Evolutionary conservation across 768 basidiomycete species (phyloP), one percentile per base, ranked within the genome.

Genomic region (Rhizopogon rudus): DNA sequence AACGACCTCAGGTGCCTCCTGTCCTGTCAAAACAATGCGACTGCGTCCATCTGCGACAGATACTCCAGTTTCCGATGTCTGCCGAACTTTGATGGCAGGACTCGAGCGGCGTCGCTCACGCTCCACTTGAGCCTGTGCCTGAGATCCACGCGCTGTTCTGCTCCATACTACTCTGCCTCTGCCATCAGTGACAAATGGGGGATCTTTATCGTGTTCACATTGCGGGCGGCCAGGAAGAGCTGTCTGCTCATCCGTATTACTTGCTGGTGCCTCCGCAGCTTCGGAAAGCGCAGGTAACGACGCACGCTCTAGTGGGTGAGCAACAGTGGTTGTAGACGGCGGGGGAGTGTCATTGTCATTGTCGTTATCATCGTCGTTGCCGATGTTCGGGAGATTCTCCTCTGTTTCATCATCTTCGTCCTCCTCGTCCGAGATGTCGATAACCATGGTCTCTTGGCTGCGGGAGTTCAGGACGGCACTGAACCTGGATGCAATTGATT

Each of bases 171-270:
- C 83, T 53, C 83, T 73, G 8, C 84, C 84, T 44, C 84, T 75
- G 28, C 84, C 84, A 65, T 86, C 84, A 13, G 84, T 86, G 55
- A 82, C 72, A 61, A 85, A 86, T 6, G 80, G 77, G 31, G 82
- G 80, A 29, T 77, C 74, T 16, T 60, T 41, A 14, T 73, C 67
- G 48, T 72, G 71, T 49, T 73, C 68, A 51, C 63, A 60, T 44
- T 60, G 68, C 40, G 57, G 60, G 45, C 54, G 66, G 40, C 39
- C 9, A 40, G 3, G 40, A 3, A 31, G 39, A n/a, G 45, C 31
- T 41, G 55, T 49, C 35, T 29, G 28, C 39, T 57, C 56, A 25
- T 35, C 46, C 20, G 13, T 33, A 13, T 16, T 33, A 28, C 28
- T 22, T 37, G 35, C 33, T 37, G 14, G 33, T 49, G 14, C 48